phyloP scores from a whole-genome alignment of 1,284 basidiomycete genomes.

The Somion occarium region DNA sequence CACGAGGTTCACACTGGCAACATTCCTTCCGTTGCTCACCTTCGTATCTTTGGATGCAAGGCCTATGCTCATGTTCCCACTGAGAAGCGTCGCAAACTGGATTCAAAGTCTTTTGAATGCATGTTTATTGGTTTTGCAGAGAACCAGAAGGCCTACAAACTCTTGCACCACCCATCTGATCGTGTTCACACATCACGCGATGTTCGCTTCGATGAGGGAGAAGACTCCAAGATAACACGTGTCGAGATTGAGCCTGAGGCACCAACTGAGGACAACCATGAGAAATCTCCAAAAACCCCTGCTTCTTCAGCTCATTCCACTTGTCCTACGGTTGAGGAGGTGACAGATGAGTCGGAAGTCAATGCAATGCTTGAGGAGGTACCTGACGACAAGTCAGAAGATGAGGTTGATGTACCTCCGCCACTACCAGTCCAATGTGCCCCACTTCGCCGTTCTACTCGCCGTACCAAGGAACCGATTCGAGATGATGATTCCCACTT shows the following conservation, averaged over 20 bases:
- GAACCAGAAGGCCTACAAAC: slow-evolving; percentile 18
- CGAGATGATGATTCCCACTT: slow-evolving; percentile 4
- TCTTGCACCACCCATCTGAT: slow-evolving; percentile 14
- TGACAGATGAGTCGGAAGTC: too few species aligned
- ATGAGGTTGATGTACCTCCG: too few species aligned
- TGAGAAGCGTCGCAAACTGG: slow-evolving; percentile 14
- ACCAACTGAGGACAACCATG: too few species aligned
- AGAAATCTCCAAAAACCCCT: too few species aligned
- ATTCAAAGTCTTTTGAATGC: slow-evolving; percentile 20
- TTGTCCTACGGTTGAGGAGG: too few species aligned
- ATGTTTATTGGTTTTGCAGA: slow-evolving; percentile 23
- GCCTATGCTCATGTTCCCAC: slow-evolving; percentile 15
- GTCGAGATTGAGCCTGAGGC: slow-evolving; percentile 2
- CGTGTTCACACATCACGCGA: slow-evolving; percentile 12
- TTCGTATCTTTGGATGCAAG: slow-evolving; percentile 20
- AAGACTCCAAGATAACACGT: not conserved
- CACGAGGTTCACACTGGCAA: slow-evolving; percentile 14
- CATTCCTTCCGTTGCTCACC: slow-evolving; percentile 14
- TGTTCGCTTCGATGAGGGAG: slow-evolving; percentile 13
- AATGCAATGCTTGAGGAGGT: too few species aligned
- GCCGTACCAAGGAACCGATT: not conserved
- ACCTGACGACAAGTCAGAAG: too few species aligned
- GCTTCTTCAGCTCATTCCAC: too few species aligned
- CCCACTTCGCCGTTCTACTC: not conserved
- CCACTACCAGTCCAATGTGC: not conserved